These are phyloP conservation scores for Cercospora nicotianae DNA, from an alignment of 2,329 filamentous ascomycete species.

Conservation along the genomic window DNA sequence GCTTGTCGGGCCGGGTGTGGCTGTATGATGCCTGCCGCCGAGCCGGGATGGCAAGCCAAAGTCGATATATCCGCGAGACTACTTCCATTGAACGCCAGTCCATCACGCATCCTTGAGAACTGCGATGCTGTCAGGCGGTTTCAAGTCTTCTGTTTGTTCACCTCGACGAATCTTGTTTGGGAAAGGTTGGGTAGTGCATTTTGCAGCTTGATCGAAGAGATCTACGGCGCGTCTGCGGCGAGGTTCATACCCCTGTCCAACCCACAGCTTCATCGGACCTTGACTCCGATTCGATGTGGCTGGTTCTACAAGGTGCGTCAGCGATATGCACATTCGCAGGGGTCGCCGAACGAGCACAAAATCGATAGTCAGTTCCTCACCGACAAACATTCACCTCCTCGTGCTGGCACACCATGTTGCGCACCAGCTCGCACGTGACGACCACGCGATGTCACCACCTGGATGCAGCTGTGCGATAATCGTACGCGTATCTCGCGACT, in stretches of 20 bases:
- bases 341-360: background rate
- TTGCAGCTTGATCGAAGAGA: background rate
- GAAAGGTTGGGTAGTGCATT: too few species aligned
- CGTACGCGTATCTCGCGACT: background rate
- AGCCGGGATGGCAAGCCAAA: background rate
- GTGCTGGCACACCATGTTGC: background rate
- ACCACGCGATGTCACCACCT: background rate
- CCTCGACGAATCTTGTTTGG: background rate
- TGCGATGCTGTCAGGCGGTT: background rate
- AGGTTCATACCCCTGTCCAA: background rate
- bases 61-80: background rate
- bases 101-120: background rate
- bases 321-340: constrained; percentile 3
- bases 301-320: constrained; percentile 14
- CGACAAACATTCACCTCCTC: too few species aligned
- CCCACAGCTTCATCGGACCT: constrained; percentile 8
- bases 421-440: background rate
- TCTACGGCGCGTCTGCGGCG: background rate
- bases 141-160: background rate
- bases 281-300: constrained; percentile 2
- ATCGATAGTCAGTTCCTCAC: background rate
- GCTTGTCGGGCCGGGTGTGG: constrained; percentile 1
- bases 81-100: background rate
- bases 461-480: background rate
- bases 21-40: background rate